Evolutionary conservation across 192 early-diverging fungal genomes (phyloP).

Genomic region (Hyaloraphidium curvatum): DNA sequence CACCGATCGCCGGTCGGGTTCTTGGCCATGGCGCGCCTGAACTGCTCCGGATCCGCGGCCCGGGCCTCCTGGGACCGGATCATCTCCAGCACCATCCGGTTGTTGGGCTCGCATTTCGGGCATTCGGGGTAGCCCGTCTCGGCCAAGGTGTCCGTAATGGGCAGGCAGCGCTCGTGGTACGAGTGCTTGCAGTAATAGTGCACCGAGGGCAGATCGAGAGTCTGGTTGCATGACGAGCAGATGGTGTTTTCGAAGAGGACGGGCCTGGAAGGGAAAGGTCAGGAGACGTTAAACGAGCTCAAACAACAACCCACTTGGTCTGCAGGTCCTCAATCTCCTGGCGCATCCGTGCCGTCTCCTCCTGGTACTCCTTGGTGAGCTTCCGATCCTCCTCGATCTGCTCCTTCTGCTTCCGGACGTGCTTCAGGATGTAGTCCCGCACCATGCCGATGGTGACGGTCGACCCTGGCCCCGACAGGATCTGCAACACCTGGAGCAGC

Average conservation of each 20-base stretch:
- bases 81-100: constrained; percentile 64
- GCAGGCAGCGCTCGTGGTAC: constrained; percentile 73
- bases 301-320: constrained; percentile 26
- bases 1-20: too few relatives aligned
- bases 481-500: constrained; percentile 76
- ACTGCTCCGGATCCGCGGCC: constrained; percentile 59
- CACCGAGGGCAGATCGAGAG: constrained; percentile 70
- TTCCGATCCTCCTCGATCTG: constrained; percentile 30
- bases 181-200: constrained; percentile 92
- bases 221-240: constrained; percentile 23
- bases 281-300: not conserved
- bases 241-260: constrained; percentile 25
- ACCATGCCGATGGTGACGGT: constrained; percentile 76
- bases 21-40: constrained; percentile 60
- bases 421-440: constrained; percentile 57
- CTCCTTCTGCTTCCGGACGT: constrained; percentile 50
- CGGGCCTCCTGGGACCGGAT: constrained; percentile 53
- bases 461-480: constrained; percentile 47
- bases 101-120: constrained; percentile 67
- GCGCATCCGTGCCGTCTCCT: constrained; percentile 57
- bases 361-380: constrained; percentile 28
- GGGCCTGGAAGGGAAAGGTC: constrained; percentile 8
- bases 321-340: constrained; percentile 68
- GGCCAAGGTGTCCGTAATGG: too few relatives aligned
- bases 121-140: constrained; percentile 44